Evolutionary conservation across 1,284 basidiomycete species (phyloP).

Genomic region (Hypsizygus ulmarius): DNA sequence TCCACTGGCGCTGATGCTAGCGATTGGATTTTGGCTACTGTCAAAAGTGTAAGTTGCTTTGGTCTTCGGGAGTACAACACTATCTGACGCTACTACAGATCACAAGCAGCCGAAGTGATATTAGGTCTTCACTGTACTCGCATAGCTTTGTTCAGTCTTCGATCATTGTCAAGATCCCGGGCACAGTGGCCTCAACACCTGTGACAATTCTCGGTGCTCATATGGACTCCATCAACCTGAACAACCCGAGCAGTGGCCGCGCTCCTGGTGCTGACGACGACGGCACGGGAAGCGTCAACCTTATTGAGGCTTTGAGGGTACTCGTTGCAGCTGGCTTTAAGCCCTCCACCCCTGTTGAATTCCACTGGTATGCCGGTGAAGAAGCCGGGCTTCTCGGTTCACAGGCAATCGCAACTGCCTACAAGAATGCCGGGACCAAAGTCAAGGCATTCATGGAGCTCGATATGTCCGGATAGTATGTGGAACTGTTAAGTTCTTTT

Average conservation of each 20-base stretch:
- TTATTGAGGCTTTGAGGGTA: slow-evolving; percentile 59
- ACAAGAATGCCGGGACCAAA: slow-evolving; percentile 44
- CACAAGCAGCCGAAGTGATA: slow-evolving; percentile 36
- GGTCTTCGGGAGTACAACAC: background rate
- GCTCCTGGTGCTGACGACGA: slow-evolving; percentile 74
- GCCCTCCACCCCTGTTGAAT: slow-evolving; percentile 59
- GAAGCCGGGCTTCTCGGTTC: slow-evolving; percentile 67
- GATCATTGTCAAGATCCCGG: slow-evolving; percentile 56
- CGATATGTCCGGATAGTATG: slow-evolving; percentile 54
- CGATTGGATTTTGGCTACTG: slow-evolving; percentile 37
- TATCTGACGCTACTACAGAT: slow-evolving; percentile 28
- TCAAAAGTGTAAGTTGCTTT: slow-evolving; percentile 26
- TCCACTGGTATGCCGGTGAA: slow-evolving; percentile 67
- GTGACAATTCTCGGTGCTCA: slow-evolving; percentile 63
- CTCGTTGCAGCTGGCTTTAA: slow-evolving; percentile 51
- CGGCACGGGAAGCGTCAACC: slow-evolving; percentile 66
- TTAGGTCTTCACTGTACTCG: slow-evolving; percentile 52
- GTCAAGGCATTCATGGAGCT: slow-evolving; percentile 48
- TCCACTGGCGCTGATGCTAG: slow-evolving; percentile 40
- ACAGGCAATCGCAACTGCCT: slow-evolving; percentile 60
- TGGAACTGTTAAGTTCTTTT: background rate
- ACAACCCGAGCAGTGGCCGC: slow-evolving; percentile 38
- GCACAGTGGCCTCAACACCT: slow-evolving; percentile 33
- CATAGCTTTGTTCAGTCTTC: slow-evolving; percentile 68
- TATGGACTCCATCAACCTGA: slow-evolving; percentile 60